Evolutionary conservation across 441 rosid species (phyloP).

Genomic region (Corymbia citriodora): DNA sequence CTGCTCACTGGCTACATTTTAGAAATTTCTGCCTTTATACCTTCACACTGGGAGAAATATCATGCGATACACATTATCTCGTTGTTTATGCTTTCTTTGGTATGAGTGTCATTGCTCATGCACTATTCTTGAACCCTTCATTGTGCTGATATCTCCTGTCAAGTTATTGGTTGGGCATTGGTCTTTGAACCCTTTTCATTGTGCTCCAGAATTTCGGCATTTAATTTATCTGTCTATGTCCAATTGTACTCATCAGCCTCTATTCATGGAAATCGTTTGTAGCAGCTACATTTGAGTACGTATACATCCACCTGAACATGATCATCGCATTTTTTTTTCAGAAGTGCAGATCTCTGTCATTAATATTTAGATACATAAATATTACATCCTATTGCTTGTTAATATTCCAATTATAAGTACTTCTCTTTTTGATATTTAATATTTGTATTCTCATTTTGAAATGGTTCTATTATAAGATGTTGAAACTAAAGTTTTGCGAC

Average conservation of each 20-base stretch:
- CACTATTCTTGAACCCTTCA: not conserved
- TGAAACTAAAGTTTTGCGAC: not conserved
- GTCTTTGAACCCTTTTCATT: not conserved
- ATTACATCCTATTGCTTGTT: not conserved
- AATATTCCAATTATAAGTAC: not conserved
- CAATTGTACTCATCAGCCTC: not conserved
- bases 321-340: not conserved
- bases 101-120: not conserved
- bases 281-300: not conserved
- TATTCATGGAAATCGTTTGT: not conserved
- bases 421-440: not conserved
- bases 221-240: not conserved
- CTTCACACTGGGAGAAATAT: not conserved
- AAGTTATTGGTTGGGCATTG: no score
- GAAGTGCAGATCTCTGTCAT: not conserved
- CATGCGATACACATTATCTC: not conserved
- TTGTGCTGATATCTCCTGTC: no score
- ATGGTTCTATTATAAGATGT: not conserved
- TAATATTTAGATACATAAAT: not conserved
- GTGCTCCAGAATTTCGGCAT: not conserved
- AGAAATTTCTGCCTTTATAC: not conserved
- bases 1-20: not conserved
- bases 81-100: not conserved
- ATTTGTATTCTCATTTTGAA: not conserved
- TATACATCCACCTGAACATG: not conserved